Conservation (phyloP, 805 yeast genomes). For the Hanseniaspora thailandica region DNA sequence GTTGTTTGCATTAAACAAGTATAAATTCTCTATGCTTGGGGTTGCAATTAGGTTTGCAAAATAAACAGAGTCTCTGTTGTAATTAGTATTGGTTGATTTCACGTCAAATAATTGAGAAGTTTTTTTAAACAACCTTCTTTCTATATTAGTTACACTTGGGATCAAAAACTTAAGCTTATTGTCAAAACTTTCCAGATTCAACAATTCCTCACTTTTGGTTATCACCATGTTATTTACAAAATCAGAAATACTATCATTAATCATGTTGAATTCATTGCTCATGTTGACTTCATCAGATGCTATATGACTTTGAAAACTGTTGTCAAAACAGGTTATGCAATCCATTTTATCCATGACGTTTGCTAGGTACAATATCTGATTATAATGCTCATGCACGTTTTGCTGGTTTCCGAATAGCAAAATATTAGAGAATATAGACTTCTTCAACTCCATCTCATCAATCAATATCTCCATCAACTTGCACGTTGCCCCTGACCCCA, state of each 20-base stretch:
- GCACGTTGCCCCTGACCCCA: constrained; percentile 94
- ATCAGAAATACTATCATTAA: constrained; percentile 5
- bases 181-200: constrained; percentile 4
- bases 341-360: constrained; percentile 51
- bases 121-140: neutral
- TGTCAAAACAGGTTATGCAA: constrained; percentile 10
- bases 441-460: constrained; percentile 41
- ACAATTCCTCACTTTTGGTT: neutral
- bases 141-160: constrained; percentile 4
- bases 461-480: constrained; percentile 61
- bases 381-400: constrained; percentile 97
- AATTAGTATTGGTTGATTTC: neutral
- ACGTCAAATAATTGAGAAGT: constrained; percentile 6
- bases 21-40: neutral
- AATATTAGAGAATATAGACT: constrained; percentile 1
- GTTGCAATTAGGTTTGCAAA: constrained; percentile 5
- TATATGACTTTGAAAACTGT: neutral
- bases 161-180: constrained; percentile 3
- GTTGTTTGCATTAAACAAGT: neutral
- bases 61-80: neutral
- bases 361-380: constrained; percentile 69
- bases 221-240: neutral
- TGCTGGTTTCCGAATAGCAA: constrained; percentile 36
- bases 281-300: neutral
- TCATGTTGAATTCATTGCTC: neutral